Conservation (phyloP, 2,329 filamentous ascomycete genomes). For the Dothiorella sarmentorum region DNA sequence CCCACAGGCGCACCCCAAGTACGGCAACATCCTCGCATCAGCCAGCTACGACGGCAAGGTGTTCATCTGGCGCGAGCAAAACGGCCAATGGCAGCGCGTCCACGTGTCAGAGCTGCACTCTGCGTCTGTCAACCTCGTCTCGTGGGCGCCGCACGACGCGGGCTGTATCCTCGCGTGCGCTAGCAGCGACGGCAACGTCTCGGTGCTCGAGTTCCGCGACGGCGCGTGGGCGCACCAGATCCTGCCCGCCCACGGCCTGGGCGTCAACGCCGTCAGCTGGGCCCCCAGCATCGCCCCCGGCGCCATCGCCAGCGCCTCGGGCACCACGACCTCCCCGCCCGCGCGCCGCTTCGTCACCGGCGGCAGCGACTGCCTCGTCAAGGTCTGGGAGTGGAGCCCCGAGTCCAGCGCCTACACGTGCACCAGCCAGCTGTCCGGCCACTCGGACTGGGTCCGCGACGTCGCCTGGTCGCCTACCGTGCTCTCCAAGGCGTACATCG, state of each 20-base stretch:
- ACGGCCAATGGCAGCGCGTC: slow-evolving; percentile 63
- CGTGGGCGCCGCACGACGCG: slow-evolving; percentile 95
- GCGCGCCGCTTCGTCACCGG: slow-evolving; percentile 89
- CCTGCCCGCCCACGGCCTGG: slow-evolving; percentile 88
- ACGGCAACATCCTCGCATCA: slow-evolving; percentile 94
- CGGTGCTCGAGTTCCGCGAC: slow-evolving; percentile 94
- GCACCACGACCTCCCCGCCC: slow-evolving; percentile 47
- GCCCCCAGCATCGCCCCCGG: slow-evolving; percentile 81
- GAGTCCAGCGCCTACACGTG: slow-evolving; percentile 53
- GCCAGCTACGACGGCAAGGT: slow-evolving; percentile 97
- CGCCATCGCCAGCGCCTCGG: slow-evolving; percentile 71
- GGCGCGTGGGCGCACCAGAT: slow-evolving; percentile 86
- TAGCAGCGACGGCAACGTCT: slow-evolving; percentile 88
- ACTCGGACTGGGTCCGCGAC: slow-evolving; percentile 95
- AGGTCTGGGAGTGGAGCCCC: slow-evolving; percentile 77
- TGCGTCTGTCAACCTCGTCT: slow-evolving; percentile 92
- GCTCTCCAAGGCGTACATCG: slow-evolving; percentile 93
- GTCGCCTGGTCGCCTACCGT: slow-evolving; percentile 96
- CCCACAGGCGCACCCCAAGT: slow-evolving; percentile 80
- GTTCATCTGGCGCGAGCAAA: slow-evolving; percentile 93
- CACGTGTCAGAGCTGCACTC: slow-evolving; percentile 94
- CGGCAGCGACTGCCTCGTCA: slow-evolving; percentile 88
- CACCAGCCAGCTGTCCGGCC: slow-evolving; percentile 63
- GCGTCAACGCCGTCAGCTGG: slow-evolving; percentile 95
- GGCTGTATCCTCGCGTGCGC: slow-evolving; percentile 94